Conservation (phyloP, 805 yeast species). For the Wickerhamomyces subpelliculosus region DNA sequence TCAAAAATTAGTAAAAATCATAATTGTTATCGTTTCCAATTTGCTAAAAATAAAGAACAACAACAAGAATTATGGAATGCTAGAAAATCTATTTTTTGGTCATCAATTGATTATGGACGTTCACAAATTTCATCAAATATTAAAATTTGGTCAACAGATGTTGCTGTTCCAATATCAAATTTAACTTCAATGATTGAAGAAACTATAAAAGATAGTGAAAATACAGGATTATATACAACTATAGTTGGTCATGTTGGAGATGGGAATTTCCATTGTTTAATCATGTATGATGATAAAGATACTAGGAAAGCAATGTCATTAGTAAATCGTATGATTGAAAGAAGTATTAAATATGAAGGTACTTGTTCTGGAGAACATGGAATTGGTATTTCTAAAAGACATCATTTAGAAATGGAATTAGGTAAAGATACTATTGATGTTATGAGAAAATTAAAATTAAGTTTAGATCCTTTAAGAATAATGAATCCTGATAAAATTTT, state of each 20-base stretch:
- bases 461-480: conserved; percentile 66
- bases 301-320: conserved; percentile 39
- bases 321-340: conserved; percentile 54
- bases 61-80: conserved; percentile 68
- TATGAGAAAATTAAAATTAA: conserved; percentile 67
- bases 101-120: conserved; percentile 59
- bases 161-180: conserved; percentile 70
- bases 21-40: conserved; percentile 45
- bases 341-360: conserved; percentile 66
- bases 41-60: conserved; percentile 52
- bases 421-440: conserved; percentile 59
- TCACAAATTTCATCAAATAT: conserved; percentile 36
- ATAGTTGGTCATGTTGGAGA: conserved; percentile 81
- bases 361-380: conserved; percentile 89
- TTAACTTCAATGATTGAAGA: conserved; percentile 55
- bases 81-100: conserved; percentile 65
- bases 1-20: conserved; percentile 41
- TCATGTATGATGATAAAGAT: conserved; percentile 51
- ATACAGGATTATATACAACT: conserved; percentile 46
- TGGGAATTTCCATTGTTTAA: conserved; percentile 70
- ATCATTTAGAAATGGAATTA: conserved; percentile 51
- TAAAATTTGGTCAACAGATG: conserved; percentile 69
- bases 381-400: conserved; percentile 69
- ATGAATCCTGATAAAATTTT: conserved; percentile 78
- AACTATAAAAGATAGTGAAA: conserved; percentile 51